Evolutionary conservation across 306 rosid species (phyloP), one percentile per base, ranked within the genome.

Genomic region (Alnus rubra): DNA sequence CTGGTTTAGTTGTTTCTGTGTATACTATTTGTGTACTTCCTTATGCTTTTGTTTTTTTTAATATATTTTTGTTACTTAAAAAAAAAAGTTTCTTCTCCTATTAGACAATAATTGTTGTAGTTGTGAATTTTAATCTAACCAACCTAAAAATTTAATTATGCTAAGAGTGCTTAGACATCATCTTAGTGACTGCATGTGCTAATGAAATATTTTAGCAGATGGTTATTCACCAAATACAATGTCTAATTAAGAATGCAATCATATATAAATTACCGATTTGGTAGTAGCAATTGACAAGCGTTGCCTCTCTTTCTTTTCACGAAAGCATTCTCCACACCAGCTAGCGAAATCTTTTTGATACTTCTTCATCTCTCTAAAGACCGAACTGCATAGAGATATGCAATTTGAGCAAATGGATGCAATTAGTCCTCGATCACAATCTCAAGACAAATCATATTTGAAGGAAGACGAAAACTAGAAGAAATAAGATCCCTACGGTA

Each of bases 251-350:
- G 72, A 78, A 28, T 65, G 80, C 37, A 67, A 63, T 67, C 54
- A 42, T 47, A 16, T 31, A 74, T 12, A 52, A 58, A 68, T 82
- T 85, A 88, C 92, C 89, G 79, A 71, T 84, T 74, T 86, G 11
- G 76, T 74, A 49, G 83, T 72, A 71, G 86, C 85, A 79, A 86
- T 71, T 54, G 80, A 77, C n/a, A 86, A 79, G 55, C 78, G 78
- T 75, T 86, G 86, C 83, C 88, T 81, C 67, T 82, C 86, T 77
- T 74, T 84, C 84, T 88, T 88, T 75, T 79, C 73, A 44, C 84
- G 85, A 67, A 62, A 79, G 85, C 92, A 88, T 76, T 88, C 89
- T 9, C 89, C 92, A 62, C 92, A 88, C 92, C 89, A 88, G 83
- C 74, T 68, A 76, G 92, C 76, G 79, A 86, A 88, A 83, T 88